Evolutionary conservation across 768 basidiomycete genomes (phyloP).

Genomic region (Kwoniella sp.): DNA sequence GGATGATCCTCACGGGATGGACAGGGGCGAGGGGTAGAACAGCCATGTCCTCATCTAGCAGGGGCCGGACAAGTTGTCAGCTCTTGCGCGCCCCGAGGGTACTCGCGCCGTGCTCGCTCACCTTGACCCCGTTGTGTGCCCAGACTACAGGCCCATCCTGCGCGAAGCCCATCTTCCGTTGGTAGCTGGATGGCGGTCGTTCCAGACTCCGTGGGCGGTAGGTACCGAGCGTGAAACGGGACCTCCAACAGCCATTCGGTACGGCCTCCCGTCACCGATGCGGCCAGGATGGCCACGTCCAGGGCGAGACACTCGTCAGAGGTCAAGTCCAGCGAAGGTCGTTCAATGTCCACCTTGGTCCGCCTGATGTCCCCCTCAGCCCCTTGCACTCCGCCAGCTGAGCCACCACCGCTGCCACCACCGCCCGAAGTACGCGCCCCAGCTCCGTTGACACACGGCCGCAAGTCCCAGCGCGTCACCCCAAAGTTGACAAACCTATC

Average conservation of each 20-base stretch:
- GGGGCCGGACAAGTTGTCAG: no score
- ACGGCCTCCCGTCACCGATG: neutral
- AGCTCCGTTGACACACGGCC: neutral
- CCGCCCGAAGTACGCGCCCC: neutral
- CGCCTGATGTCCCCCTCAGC: neutral
- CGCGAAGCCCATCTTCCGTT: no score
- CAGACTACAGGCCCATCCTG: no score
- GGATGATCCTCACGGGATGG: slow-evolving; percentile 11
- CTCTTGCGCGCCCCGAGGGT: no score
- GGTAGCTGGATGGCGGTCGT: no score
- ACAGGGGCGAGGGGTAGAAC: no score
- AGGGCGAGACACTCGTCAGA: no score
- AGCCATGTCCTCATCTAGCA: no score
- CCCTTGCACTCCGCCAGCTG: neutral
- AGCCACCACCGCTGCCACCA: neutral
- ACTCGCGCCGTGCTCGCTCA: no score
- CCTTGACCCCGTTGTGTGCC: no score
- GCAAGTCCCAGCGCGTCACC: neutral
- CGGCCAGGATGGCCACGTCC: slow-evolving; percentile 8
- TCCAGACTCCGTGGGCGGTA: slow-evolving; percentile 14
- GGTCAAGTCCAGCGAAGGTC: neutral
- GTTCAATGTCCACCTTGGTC: slow-evolving; percentile 11
- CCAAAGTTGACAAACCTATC: neutral
- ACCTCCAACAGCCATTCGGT: slow-evolving; percentile 1
- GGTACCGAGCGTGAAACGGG: slow-evolving; percentile 32